Conservation (phyloP, 2,329 filamentous ascomycete genomes). For the Hypoxylon rubiginosum region DNA sequence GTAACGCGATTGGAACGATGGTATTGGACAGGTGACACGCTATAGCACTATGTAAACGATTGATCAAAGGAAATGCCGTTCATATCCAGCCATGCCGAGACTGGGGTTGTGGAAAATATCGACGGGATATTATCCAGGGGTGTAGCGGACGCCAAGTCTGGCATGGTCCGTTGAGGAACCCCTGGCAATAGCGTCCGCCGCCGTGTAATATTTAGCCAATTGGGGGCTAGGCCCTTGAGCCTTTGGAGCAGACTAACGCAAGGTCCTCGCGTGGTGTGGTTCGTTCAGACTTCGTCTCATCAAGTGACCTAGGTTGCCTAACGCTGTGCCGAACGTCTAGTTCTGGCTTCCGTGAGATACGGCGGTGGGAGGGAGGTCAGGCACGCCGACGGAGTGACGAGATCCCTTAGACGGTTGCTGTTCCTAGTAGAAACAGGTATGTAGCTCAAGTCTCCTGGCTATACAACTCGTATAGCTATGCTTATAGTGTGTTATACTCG, state of each 20-base stretch:
- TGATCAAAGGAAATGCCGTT: slow-evolving; percentile 43
- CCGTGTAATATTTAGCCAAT: slow-evolving; percentile 48
- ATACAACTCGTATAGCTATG: slow-evolving; percentile 6
- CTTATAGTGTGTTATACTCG: slow-evolving; percentile 13
- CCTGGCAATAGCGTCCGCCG: slow-evolving; percentile 27
- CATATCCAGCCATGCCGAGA: slow-evolving; percentile 44
- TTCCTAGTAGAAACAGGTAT: slow-evolving; percentile 8
- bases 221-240: slow-evolving; percentile 14
- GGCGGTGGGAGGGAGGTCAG: slow-evolving; percentile 28
- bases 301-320: slow-evolving; percentile 31
- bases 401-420: slow-evolving; percentile 1
- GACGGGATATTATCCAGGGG: slow-evolving; percentile 47
- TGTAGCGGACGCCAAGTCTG: slow-evolving; percentile 44
- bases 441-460: slow-evolving; percentile 21
- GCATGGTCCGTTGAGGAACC: slow-evolving; percentile 38
- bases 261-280: slow-evolving; percentile 39
- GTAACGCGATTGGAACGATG: slow-evolving; percentile 29
- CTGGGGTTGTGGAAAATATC: slow-evolving; percentile 47
- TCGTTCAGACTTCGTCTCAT: slow-evolving; percentile 27
- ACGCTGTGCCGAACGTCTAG: slow-evolving; percentile 27
- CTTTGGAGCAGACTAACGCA: slow-evolving; percentile 33
- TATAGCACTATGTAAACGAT: slow-evolving; percentile 24
- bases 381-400: slow-evolving; percentile 14
- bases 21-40: slow-evolving; percentile 23
- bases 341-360: slow-evolving; percentile 20